phyloP scores from a whole-genome alignment of 192 early-diverging fungal species.

The Polychytrium aggregatum region DNA sequence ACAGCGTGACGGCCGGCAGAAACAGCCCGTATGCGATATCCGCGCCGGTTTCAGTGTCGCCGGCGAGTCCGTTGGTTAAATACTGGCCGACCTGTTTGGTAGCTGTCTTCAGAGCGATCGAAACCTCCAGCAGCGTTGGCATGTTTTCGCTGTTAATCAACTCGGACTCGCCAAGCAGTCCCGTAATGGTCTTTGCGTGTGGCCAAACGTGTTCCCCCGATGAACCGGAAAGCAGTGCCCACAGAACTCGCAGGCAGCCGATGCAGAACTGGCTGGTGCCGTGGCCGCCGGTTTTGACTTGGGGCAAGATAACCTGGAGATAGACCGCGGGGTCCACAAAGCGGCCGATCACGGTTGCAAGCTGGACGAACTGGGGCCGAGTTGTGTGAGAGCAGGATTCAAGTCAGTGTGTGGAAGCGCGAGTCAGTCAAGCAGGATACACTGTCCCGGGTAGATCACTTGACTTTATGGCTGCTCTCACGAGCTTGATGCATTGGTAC shows the following conservation, averaged over 20 bases:
- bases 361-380: conserved; percentile 12
- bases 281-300: conserved; percentile 19
- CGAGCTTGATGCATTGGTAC: too few species aligned
- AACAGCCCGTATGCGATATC: conserved; percentile 19
- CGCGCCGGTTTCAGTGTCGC: neutral
- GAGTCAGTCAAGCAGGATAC: too few species aligned
- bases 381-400: neutral
- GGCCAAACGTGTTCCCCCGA: conserved; percentile 1
- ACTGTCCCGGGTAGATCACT: too few species aligned
- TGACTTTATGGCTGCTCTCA: too few species aligned
- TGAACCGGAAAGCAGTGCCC: conserved; percentile 26
- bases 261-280: conserved; percentile 19
- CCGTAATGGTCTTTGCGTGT: conserved; percentile 6
- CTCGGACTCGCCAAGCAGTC: conserved; percentile 24
- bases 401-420: neutral
- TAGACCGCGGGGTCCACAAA: conserved; percentile 35
- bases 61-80: neutral
- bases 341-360: conserved; percentile 23
- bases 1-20: conserved; percentile 16
- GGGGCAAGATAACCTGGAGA: conserved; percentile 20
- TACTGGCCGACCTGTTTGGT: too few species aligned
- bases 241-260: conserved; percentile 27
- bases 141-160: conserved; percentile 29
- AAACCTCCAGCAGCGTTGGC: conserved; percentile 8
- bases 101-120: conserved; percentile 14